phyloP scores from a whole-genome alignment of 306 rosid species.

The Bauhinia variegata region DNA sequence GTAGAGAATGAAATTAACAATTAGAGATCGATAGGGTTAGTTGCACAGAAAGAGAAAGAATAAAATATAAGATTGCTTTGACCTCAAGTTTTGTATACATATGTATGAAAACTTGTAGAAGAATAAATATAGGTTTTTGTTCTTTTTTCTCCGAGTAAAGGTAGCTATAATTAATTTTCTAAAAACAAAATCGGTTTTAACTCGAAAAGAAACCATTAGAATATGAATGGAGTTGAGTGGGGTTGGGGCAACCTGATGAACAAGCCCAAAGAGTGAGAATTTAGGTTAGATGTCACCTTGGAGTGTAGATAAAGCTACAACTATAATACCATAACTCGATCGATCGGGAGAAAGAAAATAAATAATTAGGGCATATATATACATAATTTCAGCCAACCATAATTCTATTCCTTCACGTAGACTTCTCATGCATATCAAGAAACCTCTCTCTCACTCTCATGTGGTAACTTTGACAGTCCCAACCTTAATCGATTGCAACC shows the following conservation, averaged over 20 bases:
- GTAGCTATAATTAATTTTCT: conserved; percentile 35
- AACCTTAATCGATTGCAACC: conserved; percentile 16
- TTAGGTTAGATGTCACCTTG: conserved; percentile 73
- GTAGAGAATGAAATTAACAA: conserved; percentile 37
- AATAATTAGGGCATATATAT: conserved; percentile 30
- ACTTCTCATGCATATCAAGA: conserved; percentile 64
- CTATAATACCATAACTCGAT: conserved; percentile 37
- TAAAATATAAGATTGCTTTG: conserved; percentile 53
- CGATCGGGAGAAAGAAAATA: not conserved
- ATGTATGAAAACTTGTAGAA: conserved; percentile 57
- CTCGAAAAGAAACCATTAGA: conserved; percentile 29
- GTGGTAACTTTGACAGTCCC: not conserved
- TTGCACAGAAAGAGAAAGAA: conserved; percentile 34
- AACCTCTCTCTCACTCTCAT: conserved; percentile 39
- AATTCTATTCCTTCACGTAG: conserved; percentile 64
- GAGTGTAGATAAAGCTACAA: conserved; percentile 68
- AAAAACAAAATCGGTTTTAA: conserved; percentile 19
- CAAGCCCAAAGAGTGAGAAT: conserved; percentile 41
- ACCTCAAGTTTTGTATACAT: conserved; percentile 57
- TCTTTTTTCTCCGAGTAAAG: conserved; percentile 50
- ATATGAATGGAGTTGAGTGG: conserved; percentile 56
- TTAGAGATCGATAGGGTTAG: conserved; percentile 42
- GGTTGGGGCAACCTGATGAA: conserved; percentile 61
- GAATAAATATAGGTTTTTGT: conserved; percentile 52
- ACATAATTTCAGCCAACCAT: conserved; percentile 48